Base-by-base conservation (phyloP, 2,329 filamentous ascomycete species). In the Xylaria sp. region DNA sequence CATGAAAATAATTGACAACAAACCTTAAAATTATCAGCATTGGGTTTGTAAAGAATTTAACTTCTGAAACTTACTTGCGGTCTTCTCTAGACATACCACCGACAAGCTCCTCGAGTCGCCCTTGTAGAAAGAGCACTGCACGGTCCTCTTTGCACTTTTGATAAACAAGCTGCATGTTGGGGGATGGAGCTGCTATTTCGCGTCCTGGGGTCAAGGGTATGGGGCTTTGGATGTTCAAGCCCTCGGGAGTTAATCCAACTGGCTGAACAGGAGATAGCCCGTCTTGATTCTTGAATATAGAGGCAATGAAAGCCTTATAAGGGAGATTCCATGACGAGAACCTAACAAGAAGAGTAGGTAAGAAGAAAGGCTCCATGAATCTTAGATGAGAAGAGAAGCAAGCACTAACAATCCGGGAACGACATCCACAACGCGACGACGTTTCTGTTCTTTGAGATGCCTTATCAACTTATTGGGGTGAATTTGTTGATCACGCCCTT, bases 121-220 rank as follows among this genome's bases (percentile, higher is more conserved):
- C 59, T 25, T 61, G 37, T 12, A 61, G 5, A 15, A 61, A 61
- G n/a, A 57, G 52, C 2, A 2, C 14, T 31, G 58, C 52, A 11
- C 58, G 52, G 23, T 46, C 6, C 28, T 46, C 19, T 7, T 19
- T 52, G 9, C 52, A 52, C 28, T 57, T 61, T n/a, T 52, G 46
- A 40, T 61, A 61, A 11, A 61, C 52, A 17, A 61, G 52, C 15
- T 61, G 28, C 52, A 47, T 52, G n/a, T 57, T 61, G 7, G 53
- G 59, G 4, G 59, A 61, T 1, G 46, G 46, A 4, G n/a, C 31
- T 9, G 37, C 45, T 15, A 5, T 9, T 15, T 57, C 53, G 14
- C 31, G 52, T 15, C 59, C 46, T 25, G 46, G 53, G 4, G 38
- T 47, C 8, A 45, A 4, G 8, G 59, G 12, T 7, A 2, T 17